Conservation (phyloP, 306 rosid genomes). For the Fagus sylvatica region DNA sequence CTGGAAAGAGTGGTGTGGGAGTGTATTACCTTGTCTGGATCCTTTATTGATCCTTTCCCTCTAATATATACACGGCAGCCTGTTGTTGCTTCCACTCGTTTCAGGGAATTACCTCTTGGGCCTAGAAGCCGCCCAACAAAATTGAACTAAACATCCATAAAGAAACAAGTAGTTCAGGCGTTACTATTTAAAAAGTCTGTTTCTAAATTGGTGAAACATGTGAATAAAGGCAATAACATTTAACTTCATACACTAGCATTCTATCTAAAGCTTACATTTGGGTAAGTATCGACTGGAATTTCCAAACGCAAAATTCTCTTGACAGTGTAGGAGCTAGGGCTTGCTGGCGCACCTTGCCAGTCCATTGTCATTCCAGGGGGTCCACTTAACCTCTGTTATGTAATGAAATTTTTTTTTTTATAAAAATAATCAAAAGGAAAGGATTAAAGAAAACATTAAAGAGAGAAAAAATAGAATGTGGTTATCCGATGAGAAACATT, state of each 20-base stretch:
- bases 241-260: conserved; percentile 10
- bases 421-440: background rate
- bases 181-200: conserved; percentile 17
- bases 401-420: conserved; percentile 17
- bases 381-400: conserved; percentile 72
- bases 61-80: conserved; percentile 94
- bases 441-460: background rate
- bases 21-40: conserved; percentile 74
- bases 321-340: conserved; percentile 91
- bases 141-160: conserved; percentile 65
- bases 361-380: conserved; percentile 93
- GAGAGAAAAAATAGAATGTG: background rate
- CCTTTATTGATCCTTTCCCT: conserved; percentile 94
- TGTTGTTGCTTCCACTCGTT: conserved; percentile 93
- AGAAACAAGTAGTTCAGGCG: conserved; percentile 28
- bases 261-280: conserved; percentile 61
- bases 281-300: conserved; percentile 90
- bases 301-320: conserved; percentile 94
- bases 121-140: conserved; percentile 98
- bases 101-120: conserved; percentile 92
- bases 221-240: conserved; percentile 23
- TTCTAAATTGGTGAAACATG: conserved; percentile 10
- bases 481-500: conserved; percentile 14
- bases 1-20: conserved; percentile 11
- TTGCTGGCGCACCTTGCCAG: conserved; percentile 98